Base-by-base conservation (phyloP, 176 grass and related monocot species). In the Triticum monococcum region DNA sequence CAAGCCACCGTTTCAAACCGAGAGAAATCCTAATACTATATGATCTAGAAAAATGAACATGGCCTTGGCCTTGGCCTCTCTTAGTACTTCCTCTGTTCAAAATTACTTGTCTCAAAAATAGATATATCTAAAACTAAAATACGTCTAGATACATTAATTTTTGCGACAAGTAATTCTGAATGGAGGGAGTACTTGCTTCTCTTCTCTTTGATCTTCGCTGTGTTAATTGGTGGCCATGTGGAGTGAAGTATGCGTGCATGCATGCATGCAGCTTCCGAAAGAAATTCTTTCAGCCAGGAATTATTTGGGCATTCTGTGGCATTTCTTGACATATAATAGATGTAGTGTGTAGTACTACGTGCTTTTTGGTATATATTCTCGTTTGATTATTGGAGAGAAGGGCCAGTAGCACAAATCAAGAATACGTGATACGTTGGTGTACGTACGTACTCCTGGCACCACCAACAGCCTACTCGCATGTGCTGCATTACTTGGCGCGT, bases 141-240 rank as follows among this genome's bases (percentile, higher is more conserved):
- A 28, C 2, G 1, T 28, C 28, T 28, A 28, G 28, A 28, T 28
- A 28, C 2, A 28, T 28, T 2, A 28, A 28, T 28, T 28, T 28
- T 2, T 28, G 28, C 28, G 28, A 28, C 28, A 28, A 28, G 28
- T 28, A 28, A 28, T 28, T 28, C 28, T 2, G 28, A 28, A 28
- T 28, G 28, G 1, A 28, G 28, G 28, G 28, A 28, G 28, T 28
- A 28, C 28, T 28, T 28, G 28, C 28, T 28, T 28, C 28, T 60
- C 62, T 35, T 5, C 22, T 20, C 4, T 37, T 86, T 45, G 45
- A 72, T 62, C 83, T 46, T 25, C 30, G 14, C 12, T 62, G 86
- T 84, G 68, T 83, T 87, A 84, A 87, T 62, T 84, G 91, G 91
- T 41, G 82, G 87, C 85, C 94, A 97, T 97, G 94, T 97, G 94